Percentiles rank a stretch among this genome's conserved stretches.
Evolutionary conservation across 2,329 filamentous ascomycete genomes (phyloP).

Genomic region (Sclerotinia nivalis): DNA sequence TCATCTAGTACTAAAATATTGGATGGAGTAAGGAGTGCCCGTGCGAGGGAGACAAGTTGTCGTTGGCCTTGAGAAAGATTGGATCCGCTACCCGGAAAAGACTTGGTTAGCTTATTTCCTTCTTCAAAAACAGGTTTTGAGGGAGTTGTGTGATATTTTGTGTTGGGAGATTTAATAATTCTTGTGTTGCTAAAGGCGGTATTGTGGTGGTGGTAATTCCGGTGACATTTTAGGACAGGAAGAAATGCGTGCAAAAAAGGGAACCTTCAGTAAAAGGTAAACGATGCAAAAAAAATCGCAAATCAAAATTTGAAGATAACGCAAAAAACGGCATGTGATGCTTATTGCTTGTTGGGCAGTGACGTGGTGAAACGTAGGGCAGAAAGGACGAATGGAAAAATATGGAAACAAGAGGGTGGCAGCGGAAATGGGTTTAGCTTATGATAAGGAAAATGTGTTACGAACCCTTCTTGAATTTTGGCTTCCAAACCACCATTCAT

Average conservation of each 20-base stretch:
- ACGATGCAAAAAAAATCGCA: constrained; percentile 14
- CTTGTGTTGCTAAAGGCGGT: neutral
- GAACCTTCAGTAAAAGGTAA: neutral
- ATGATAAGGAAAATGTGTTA: constrained; percentile 34
- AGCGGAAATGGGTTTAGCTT: constrained; percentile 21
- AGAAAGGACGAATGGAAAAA: constrained; percentile 22
- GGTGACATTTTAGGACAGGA: neutral
- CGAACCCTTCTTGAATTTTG: constrained; percentile 89
- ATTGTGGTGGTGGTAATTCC: constrained; percentile 2
- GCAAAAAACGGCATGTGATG: constrained; percentile 24
- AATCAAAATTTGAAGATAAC: constrained; percentile 5
- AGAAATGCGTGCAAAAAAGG: neutral
- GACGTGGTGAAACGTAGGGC: constrained; percentile 24
- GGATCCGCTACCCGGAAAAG: constrained; percentile 59
- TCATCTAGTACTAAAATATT: constrained; percentile 98
- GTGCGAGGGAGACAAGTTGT: constrained; percentile 89
- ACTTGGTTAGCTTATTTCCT: constrained; percentile 21
- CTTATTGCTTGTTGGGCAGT: constrained; percentile 22
- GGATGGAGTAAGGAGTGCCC: constrained; percentile 89
- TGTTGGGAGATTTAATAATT: neutral
- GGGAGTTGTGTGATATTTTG: neutral
- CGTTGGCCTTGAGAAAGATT: constrained; percentile 95
- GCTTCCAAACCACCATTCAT: constrained; percentile 93
- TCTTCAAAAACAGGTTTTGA: neutral
- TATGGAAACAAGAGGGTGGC: constrained; percentile 1